Evolutionary conservation across 78 protist species (phyloP).

Genomic region (Polysphondylium violaceum): DNA sequence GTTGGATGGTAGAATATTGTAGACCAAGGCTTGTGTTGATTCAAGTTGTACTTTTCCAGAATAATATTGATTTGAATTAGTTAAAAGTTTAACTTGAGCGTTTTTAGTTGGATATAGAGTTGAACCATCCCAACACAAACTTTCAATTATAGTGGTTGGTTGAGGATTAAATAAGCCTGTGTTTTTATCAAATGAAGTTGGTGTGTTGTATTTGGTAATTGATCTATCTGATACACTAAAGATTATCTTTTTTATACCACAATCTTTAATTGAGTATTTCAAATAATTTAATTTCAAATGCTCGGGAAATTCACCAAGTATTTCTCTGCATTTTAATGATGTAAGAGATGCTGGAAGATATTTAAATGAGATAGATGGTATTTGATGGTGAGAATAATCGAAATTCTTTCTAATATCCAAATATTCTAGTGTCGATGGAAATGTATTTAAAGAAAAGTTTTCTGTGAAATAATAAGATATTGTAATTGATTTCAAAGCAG

Average conservation of each 20-base stretch:
- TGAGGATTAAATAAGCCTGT: neutral
- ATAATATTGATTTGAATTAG: neutral
- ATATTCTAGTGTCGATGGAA: neutral
- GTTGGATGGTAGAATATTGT: neutral
- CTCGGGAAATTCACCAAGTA: neutral
- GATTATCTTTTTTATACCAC: neutral
- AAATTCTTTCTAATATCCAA: neutral
- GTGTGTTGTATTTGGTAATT: neutral
- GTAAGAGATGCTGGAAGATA: conserved; percentile 1
- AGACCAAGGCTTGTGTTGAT: neutral
- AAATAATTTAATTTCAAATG: neutral
- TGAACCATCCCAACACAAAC: neutral
- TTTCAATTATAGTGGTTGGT: neutral
- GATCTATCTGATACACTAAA: neutral
- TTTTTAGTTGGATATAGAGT: neutral
- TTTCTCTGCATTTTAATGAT: neutral
- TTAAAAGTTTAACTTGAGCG: neutral
- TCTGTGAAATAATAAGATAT: neutral
- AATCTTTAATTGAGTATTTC: neutral
- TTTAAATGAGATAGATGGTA: neutral
- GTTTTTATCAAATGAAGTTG: neutral
- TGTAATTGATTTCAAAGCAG: neutral
- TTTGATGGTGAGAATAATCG: neutral
- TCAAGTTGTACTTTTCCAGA: neutral
- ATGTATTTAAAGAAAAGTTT: neutral